Percentiles rank a stretch among this genome's conserved stretches.
Conservation (phyloP, 2,329 filamentous ascomycete species). For the Diaporthe sp. region DNA sequence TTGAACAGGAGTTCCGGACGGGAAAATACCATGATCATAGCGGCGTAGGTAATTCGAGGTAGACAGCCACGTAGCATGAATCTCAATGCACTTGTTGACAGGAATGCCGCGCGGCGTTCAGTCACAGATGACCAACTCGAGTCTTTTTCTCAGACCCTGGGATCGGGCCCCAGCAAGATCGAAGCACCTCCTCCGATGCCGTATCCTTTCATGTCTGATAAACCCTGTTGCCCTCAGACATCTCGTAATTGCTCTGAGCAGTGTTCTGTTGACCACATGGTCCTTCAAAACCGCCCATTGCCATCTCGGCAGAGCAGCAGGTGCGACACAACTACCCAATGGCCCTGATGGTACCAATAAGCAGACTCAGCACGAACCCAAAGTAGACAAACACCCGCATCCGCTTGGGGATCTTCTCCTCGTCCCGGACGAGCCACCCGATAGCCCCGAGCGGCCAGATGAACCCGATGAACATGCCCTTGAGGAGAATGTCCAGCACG, state of each 20-base stretch:
- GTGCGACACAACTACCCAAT: conserved; percentile 43
- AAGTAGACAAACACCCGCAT: conserved; percentile 89
- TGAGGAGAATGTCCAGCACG: conserved; percentile 86
- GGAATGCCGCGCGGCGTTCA: not conserved
- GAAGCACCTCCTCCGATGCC: not conserved
- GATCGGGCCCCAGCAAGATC: not conserved
- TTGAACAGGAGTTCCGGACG: conserved; percentile 27
- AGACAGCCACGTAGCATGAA: conserved; percentile 17
- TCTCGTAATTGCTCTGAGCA: not conserved
- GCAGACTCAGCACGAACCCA: conserved; percentile 83
- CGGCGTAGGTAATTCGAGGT: conserved; percentile 21
- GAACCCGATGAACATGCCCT: conserved; percentile 91
- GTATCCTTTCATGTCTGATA: not conserved
- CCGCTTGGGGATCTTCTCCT: conserved; percentile 86
- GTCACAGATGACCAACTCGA: not conserved
- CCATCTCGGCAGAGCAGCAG: conserved; percentile 40
- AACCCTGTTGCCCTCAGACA: not conserved
- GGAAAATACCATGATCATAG: conserved; percentile 37
- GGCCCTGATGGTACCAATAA: conserved; percentile 76
- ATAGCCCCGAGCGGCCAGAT: conserved; percentile 92
- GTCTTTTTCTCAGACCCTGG: not conserved
- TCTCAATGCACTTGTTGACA: not conserved
- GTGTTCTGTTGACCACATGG: not conserved
- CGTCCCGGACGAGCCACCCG: conserved; percentile 87
- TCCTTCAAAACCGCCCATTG: not conserved